phyloP scores from a whole-genome alignment of 148 eudicot genomes.

The Rhododendron kiyosumense region DNA sequence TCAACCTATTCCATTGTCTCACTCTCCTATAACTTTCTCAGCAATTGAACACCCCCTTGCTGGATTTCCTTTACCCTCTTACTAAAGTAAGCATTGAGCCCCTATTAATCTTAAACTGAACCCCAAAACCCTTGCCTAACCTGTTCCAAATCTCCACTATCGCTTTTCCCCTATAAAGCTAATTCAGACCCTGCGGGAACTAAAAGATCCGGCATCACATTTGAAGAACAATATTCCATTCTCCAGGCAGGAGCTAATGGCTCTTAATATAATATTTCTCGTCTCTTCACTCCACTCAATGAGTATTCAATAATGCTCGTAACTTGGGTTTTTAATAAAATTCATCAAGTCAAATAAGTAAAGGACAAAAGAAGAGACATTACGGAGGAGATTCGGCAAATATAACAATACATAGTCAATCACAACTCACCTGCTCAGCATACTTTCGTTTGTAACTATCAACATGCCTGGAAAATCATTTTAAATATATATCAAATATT shows the following conservation, averaged over 20 bases:
- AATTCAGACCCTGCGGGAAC: background rate
- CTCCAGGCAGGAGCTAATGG: background rate
- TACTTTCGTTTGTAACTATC: slow-evolving; percentile 62
- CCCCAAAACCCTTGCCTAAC: background rate
- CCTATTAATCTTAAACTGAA: background rate
- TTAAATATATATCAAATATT: background rate
- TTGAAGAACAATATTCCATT: background rate
- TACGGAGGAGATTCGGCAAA: background rate
- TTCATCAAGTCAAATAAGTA: background rate
- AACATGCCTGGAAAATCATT: slow-evolving; percentile 51
- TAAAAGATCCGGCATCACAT: background rate
- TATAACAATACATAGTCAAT: background rate
- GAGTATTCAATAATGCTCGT: background rate
- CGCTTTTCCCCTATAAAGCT: background rate
- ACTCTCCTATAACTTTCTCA: background rate
- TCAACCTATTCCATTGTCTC: background rate
- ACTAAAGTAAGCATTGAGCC: background rate
- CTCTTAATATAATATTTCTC: background rate
- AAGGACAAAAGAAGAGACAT: background rate
- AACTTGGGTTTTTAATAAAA: background rate
- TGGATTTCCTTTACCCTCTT: background rate
- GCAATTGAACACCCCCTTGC: background rate
- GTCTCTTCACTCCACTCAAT: background rate
- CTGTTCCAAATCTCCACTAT: background rate
- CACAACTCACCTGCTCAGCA: slow-evolving; percentile 64